These are phyloP conservation scores for Olyra latifolia DNA, from an alignment of 176 grass and related monocot genomes.

Conservation along the genomic window DNA sequence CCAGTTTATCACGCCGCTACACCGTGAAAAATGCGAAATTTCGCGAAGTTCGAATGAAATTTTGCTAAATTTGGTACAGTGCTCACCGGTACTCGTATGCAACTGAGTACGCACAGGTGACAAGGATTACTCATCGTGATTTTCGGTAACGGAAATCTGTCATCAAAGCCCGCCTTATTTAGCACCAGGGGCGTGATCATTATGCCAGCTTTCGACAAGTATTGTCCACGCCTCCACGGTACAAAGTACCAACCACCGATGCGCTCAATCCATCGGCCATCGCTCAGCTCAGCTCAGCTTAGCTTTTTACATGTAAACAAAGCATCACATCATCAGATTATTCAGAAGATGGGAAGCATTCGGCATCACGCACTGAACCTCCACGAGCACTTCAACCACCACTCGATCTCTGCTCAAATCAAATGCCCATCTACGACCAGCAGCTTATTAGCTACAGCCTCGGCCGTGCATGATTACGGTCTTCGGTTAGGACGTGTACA, in stretches of 20 bases:
- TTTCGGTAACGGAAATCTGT: not conserved
- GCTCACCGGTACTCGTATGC: too few species aligned
- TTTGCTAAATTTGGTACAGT: too few species aligned
- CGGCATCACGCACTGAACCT: conserved; percentile 5
- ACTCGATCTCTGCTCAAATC: not conserved
- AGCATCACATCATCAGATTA: not conserved
- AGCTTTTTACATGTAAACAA: too few species aligned
- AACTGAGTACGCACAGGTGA: not conserved
- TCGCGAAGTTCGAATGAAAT: too few species aligned
- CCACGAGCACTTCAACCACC: conserved; percentile 19
- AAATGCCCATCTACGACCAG: too few species aligned
- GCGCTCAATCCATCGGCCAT: not conserved
- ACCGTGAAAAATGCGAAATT: too few species aligned
- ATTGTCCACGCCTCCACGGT: not conserved
- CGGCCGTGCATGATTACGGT: not conserved
- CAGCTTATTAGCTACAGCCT: not conserved
- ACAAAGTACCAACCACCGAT: not conserved
- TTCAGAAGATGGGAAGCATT: not conserved
- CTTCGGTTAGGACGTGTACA: too few species aligned
- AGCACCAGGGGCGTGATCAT: not conserved
- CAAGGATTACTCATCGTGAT: not conserved
- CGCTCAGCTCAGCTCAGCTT: too few species aligned
- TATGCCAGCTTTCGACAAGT: not conserved
- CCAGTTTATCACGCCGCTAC: too few species aligned
- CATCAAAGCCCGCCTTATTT: not conserved